A percentile compares a stretch with the other conserved stretches of the same genome.
phyloP scores from a whole-genome alignment of 1,139 yeast genomes.

The Debaryomyces robertsiae region DNA sequence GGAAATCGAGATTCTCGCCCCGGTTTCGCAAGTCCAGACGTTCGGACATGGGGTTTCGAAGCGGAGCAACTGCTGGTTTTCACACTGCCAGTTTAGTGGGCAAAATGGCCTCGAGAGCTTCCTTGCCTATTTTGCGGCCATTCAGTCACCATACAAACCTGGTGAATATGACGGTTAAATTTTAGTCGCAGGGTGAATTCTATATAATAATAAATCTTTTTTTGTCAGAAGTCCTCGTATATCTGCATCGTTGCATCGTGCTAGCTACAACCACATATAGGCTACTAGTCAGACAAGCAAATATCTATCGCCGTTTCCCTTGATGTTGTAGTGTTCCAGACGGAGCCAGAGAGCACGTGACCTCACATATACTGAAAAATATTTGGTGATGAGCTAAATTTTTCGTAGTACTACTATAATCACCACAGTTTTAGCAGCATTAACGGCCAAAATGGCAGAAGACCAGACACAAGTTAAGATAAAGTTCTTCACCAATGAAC shows the following conservation, averaged over 20 bases:
- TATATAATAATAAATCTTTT: too few relatives aligned
- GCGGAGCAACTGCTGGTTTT: slow-evolving; percentile 28
- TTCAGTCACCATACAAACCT: slow-evolving; percentile 14
- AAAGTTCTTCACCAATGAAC: slow-evolving; percentile 83
- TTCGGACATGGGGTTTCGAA: slow-evolving; percentile 19
- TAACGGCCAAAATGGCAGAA: slow-evolving; percentile 25
- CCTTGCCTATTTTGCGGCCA: slow-evolving; percentile 25
- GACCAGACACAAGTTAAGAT: slow-evolving; percentile 61
- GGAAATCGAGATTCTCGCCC: slow-evolving; percentile 26
- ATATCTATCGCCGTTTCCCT: too few relatives aligned
- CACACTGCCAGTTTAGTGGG: slow-evolving; percentile 30
- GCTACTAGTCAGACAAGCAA: too few relatives aligned
- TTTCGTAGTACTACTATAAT: slow-evolving; percentile 11
- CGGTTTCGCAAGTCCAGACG: slow-evolving; percentile 21
- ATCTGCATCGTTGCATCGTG: too few relatives aligned
- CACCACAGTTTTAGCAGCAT: slow-evolving; percentile 3
- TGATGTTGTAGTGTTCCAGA: too few relatives aligned
- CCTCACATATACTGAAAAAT: slow-evolving; percentile 10
- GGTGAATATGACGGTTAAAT: slow-evolving; percentile 22
- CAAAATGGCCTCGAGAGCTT: slow-evolving; percentile 24
- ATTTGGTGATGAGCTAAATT: slow-evolving; percentile 18
- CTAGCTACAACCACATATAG: too few relatives aligned
- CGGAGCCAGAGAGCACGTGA: too few relatives aligned
- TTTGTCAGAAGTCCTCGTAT: too few relatives aligned
- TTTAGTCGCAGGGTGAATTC: slow-evolving; percentile 12